Base-by-base conservation (phyloP, 2,329 filamentous ascomycete genomes). In the Botrytis deweyae region DNA sequence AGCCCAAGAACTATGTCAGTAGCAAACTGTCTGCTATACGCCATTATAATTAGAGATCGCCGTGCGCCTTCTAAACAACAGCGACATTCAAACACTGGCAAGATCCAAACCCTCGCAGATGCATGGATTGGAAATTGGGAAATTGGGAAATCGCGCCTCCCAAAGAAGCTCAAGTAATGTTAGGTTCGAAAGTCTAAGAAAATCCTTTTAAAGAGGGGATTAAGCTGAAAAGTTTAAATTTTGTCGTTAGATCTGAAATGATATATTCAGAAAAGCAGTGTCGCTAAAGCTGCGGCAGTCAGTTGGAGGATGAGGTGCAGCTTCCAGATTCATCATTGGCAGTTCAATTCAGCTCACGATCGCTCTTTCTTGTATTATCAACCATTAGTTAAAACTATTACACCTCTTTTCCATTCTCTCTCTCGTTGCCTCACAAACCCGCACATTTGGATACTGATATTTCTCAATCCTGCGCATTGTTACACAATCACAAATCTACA, bases 371-470 rank as follows among this genome's bases (percentile, higher is more conserved):
- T 58, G 29, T 25, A 4, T 42, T 42, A 33, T 58, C 25, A 44
- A 33, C 2, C 20, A 58, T 4, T n/a, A 33, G 3, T 42, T 42
- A 40, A 6, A 42, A 25, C 9, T 9, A 44, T 20, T 42, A 58
- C 18, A 58, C 29, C 36, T 25, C n/a, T 33, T 22, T 22, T 16
- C 3, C 40, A 22, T 18, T 25, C 25, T 25, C 22, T n/a, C 10
- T 33, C 38, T 49, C 4, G 1, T n/a, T 42, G 5, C 20, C 6
- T 58, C n/a, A 7, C 1, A 29, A 44, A 14, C 7, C 20, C 18
- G 38, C 49, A 58, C 10, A 58, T 33, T 58, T 72, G 70, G 70
- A 72, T 72, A 72, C 38, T 46, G 55, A 36, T 61, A 61, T 36
- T 44, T 46, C 38, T 66, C n/a, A 40, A 40, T 40, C 38, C 46